Conservation (phyloP, 139 green algal species). For the Ostreobium quekettii region DNA sequence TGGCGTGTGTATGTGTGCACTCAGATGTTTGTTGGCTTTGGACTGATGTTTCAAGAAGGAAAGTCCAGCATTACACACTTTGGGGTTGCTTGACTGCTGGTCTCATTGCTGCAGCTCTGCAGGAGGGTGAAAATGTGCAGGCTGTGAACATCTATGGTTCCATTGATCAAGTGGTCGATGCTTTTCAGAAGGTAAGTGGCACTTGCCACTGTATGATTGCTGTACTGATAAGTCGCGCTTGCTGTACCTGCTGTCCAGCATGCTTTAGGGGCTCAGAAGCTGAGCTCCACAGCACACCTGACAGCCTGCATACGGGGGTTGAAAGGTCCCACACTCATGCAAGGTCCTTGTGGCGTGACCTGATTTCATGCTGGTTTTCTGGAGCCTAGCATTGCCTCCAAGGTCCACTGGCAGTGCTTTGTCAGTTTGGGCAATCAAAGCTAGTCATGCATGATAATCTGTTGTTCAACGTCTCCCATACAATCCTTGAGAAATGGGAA, state of each 20-base stretch:
- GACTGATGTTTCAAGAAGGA: too few species aligned
- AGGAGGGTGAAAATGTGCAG: not conserved
- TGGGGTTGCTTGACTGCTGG: too few species aligned
- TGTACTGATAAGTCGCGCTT: too few species aligned
- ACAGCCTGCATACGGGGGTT: not conserved
- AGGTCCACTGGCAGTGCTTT: too few species aligned
- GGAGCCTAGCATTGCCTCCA: not conserved
- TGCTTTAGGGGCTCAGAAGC: not conserved
- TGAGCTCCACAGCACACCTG: not conserved
- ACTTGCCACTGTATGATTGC: too few species aligned
- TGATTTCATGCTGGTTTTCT: not conserved
- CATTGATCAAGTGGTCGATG: conserved; percentile 1
- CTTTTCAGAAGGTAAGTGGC: not conserved
- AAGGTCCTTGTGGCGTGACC: not conserved
- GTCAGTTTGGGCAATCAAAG: too few species aligned
- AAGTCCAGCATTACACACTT: too few species aligned
- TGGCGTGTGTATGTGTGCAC: not conserved
- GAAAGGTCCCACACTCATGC: not conserved
- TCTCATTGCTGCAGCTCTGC: too few species aligned
- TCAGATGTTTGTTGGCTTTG: not conserved
- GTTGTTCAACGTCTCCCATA: too few species aligned
- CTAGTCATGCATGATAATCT: too few species aligned
- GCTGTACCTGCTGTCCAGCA: not conserved
- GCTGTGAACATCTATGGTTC: not conserved
- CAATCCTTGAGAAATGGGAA: too few species aligned